phyloP scores from a whole-genome alignment of 139 green algal genomes.

The Chlorella sp. region DNA sequence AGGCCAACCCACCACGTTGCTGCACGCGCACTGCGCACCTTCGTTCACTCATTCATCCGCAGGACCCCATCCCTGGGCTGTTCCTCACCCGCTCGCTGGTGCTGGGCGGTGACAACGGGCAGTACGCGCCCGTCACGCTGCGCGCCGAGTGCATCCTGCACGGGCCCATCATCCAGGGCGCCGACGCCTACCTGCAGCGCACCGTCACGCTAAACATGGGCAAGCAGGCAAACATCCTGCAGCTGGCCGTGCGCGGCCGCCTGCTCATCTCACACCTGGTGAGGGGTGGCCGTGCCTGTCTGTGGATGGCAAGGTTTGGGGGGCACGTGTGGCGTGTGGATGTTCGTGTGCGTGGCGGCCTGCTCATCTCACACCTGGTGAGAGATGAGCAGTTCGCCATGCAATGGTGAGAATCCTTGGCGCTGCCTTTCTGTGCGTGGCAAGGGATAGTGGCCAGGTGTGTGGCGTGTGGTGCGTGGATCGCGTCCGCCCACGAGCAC shows the following conservation, averaged over 20 bases:
- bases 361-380: too few species aligned
- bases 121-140: constrained; percentile 1
- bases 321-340: too few species aligned
- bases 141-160: constrained; percentile 2
- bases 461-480: neutral
- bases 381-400: neutral
- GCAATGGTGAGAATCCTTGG: neutral
- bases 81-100: neutral
- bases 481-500: too few species aligned
- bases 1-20: too few species aligned
- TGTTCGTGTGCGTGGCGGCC: neutral
- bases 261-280: neutral
- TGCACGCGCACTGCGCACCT: too few species aligned
- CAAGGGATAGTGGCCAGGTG: neutral
- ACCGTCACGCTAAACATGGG: neutral
- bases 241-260: neutral
- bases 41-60: too few species aligned
- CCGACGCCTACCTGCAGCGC: neutral
- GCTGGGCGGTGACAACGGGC: neutral
- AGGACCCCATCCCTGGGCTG: neutral
- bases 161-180: neutral
- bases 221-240: neutral
- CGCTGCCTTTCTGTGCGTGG: neutral
- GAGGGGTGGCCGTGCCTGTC: too few species aligned
- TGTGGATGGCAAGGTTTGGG: too few species aligned